These are phyloP conservation scores for Royoungia palumana DNA, from an alignment of 768 basidiomycete species.

Conservation along the genomic window DNA sequence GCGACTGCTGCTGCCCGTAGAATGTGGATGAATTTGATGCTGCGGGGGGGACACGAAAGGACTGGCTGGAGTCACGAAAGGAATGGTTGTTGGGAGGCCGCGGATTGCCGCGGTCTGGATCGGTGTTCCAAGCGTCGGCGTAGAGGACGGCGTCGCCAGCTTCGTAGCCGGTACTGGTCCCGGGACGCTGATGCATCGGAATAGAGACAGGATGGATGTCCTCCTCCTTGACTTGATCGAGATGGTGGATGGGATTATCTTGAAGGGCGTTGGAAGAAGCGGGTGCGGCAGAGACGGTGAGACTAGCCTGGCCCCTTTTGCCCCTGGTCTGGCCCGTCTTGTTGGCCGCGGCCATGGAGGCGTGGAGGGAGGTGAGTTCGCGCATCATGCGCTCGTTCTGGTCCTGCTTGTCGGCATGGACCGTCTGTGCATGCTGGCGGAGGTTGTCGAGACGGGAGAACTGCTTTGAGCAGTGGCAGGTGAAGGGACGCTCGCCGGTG, in stretches of 20 bases:
- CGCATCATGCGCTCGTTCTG: constrained; percentile 92
- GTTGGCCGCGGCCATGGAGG: constrained; percentile 63
- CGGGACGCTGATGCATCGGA: constrained; percentile 52
- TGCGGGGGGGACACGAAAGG: constrained; percentile 67
- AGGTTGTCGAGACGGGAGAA: constrained; percentile 97
- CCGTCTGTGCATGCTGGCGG: constrained; percentile 94
- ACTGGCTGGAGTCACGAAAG: constrained; percentile 79
- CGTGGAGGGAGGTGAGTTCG: constrained; percentile 79
- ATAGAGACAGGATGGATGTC: constrained; percentile 29
- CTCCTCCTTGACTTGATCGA: constrained; percentile 42
- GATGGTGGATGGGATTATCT: constrained; percentile 15
- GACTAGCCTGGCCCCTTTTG: constrained; percentile 35
- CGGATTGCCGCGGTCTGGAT: constrained; percentile 37
- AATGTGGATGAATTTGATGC: constrained; percentile 39
- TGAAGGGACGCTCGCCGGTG: constrained; percentile 95
- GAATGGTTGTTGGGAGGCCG: constrained; percentile 52
- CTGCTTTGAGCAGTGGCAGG: constrained; percentile 92
- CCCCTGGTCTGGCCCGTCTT: constrained; percentile 37
- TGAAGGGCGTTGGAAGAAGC: constrained; percentile 18
- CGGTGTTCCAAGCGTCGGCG: constrained; percentile 34
- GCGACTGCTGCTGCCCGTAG: constrained; percentile 44
- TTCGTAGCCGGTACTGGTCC: constrained; percentile 74
- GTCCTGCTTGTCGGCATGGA: constrained; percentile 91
- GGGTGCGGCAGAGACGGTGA: constrained; percentile 16
- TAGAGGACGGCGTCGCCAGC: constrained; percentile 36